Evolutionary conservation across 73 alveolate genomes (phyloP), one percentile per base, ranked within the genome.

Genomic region (Stentor roeselii): DNA sequence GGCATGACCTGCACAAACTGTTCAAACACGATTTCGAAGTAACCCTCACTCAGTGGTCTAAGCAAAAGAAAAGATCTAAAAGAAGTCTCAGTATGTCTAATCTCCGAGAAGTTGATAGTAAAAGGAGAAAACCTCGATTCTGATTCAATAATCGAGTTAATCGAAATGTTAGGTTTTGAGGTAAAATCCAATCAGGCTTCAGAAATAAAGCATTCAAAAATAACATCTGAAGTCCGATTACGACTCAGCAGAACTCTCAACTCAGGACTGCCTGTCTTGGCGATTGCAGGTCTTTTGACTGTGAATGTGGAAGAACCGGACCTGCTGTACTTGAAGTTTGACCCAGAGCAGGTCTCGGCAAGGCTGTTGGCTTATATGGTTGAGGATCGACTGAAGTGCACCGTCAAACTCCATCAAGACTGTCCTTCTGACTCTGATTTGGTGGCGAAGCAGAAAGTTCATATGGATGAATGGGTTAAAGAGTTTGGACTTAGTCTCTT

Each of bases 1-100:
- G 80, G 80, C 1, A 67, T 67, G 80, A 67, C 80, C 37, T 67
- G 80, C 80, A 67, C 80, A 36, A 67, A 21, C 11, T 67, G 80
- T 40, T 67, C 80, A 2, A 67, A 67, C 34, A 67, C 80, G 27
- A 21, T 67, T 30, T 67, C 14, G 21, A 67, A 67, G 80, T 67
- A 67, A 67, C n/a, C 2, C 34, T 67, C 34, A 67, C 80, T 40
- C 34, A 67, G 80, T 67, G 80, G 41, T 27, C 42, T 67, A 34
- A 21, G 41, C 0, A 67, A 67, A 67, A 36, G 11, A n/a, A 21
- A 21, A 67, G n/a, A n/a, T 0, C 27, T 67, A 21, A 34, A 67
- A 27, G 42, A 67, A 27, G 80, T 67, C 37, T 36, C 80, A 27
- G 80, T 67, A 0, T 67, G 80, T 67, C 80, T 67, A 27, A 21